Conservation (phyloP, 768 basidiomycete genomes). For the Leccinum pellstonianum region DNA sequence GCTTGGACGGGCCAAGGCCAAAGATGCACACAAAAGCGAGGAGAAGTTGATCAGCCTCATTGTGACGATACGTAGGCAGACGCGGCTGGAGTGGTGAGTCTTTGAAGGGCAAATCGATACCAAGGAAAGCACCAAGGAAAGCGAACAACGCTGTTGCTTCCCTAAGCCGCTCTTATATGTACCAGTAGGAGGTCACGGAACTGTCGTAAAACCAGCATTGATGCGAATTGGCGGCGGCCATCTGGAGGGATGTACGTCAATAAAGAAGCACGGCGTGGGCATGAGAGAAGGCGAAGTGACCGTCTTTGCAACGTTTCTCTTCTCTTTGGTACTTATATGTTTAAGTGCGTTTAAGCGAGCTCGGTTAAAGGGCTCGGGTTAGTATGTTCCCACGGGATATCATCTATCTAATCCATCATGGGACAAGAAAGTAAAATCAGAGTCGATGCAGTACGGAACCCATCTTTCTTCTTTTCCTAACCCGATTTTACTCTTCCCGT, state of each 20-base stretch:
- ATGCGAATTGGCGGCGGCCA: not conserved
- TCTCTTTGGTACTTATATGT: too few species aligned
- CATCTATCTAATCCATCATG: not conserved
- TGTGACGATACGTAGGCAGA: not conserved
- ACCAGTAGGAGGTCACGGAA: not conserved
- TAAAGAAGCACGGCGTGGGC: not conserved
- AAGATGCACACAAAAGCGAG: slow-evolving; percentile 22
- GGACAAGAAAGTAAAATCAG: slow-evolving; percentile 29
- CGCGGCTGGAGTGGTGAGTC: not conserved
- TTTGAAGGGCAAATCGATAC: not conserved
- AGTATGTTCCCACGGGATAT: too few species aligned
- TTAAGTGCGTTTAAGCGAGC: too few species aligned
- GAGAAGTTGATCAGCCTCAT: not conserved
- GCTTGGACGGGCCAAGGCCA: slow-evolving; percentile 38
- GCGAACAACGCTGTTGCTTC: not conserved
- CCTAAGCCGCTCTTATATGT: not conserved
- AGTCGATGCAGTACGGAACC: slow-evolving; percentile 52
- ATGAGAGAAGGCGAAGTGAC: not conserved
- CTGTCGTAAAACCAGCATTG: not conserved
- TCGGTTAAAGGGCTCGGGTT: too few species aligned
- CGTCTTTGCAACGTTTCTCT: too few species aligned
- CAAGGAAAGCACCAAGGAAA: not conserved
- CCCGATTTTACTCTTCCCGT: slow-evolving; percentile 9
- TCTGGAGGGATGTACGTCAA: not conserved
- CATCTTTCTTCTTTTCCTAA: not conserved